These are phyloP conservation scores for Eucalyptus viminalis DNA, from an alignment of 345 rosid species.

Conservation along the genomic window DNA sequence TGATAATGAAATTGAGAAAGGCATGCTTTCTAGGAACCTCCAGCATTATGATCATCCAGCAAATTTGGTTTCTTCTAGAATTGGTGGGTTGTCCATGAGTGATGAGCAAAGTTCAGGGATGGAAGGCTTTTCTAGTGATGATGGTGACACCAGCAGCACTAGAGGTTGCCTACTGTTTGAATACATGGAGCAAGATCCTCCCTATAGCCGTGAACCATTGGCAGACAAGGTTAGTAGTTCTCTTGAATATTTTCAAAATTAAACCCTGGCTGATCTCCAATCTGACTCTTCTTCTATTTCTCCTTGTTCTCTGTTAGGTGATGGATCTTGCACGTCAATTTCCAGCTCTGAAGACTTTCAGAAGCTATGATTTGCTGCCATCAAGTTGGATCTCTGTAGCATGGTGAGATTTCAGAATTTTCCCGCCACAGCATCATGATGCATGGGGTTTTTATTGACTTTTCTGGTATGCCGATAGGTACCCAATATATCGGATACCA, in stretches of 20 bases:
- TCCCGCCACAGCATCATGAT: background rate
- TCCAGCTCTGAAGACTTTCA: constrained; percentile 49
- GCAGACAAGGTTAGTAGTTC: constrained; percentile 70
- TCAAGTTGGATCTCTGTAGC: constrained; percentile 96
- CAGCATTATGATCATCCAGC: background rate
- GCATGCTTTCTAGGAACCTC: background rate
- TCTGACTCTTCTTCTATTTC: background rate
- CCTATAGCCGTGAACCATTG: constrained; percentile 81
- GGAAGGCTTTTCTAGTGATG: constrained; percentile 61
- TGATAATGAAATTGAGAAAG: constrained; percentile 55
- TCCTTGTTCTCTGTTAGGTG: background rate
- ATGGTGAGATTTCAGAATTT: constrained; percentile 27
- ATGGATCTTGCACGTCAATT: constrained; percentile 48
- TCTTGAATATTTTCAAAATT: background rate
- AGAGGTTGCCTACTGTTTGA: constrained; percentile 52
- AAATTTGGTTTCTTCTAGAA: constrained; percentile 10
- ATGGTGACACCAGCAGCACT: constrained; percentile 45
- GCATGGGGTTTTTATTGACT: background rate
- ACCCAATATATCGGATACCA: constrained; percentile 92
- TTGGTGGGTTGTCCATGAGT: constrained; percentile 40
- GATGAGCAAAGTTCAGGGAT: constrained; percentile 18
- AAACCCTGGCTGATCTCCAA: background rate
- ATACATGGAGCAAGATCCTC: constrained; percentile 66
- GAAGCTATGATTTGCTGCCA: constrained; percentile 65
- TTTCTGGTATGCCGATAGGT: constrained; percentile 21